Evolutionary conservation across 257 asterid species (phyloP), one percentile per base, ranked within the genome.

Genomic region (Nicotiana tomentosiformis): DNA sequence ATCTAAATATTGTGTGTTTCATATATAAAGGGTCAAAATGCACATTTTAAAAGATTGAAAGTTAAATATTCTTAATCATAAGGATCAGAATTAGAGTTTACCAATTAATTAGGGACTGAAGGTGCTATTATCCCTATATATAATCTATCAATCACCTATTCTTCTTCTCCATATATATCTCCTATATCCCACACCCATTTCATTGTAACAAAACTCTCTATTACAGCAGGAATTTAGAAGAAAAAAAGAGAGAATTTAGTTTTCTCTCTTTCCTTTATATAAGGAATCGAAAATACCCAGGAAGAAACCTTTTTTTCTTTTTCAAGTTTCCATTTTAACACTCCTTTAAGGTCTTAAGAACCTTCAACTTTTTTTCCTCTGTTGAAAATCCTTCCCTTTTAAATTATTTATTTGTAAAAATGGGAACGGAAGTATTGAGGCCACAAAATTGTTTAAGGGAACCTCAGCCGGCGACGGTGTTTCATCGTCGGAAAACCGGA

Each of bases 381-480:
- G 49, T 8, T 7, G 8, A 43, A 1, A 23, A 32, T 37, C 33
- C 5, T 62, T 64, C 18, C 49, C 18, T 37, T 67, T 51, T 26
- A 6, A 30, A n/a, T 43, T 49, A 53, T n/a, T 78, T 79, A 33
- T 62, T 46, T 20, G 76, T 43, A 57, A 43, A 77, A 46, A 88
- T 88, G 92, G 92, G 90, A 32, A 90, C 91, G 53, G 90, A 90
- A 82, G 85, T 90, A 57, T 83, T 90, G 89, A 64, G 83, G 77
- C 91, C 91, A 18, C 91, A 85, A 37, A 89, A 89, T 86, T 82
- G 84, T 49, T 85, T 87, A 66, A 70, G 86, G 61, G 57, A 32
- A 37, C 68, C 84, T 5, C 78, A 82, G 7, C 49, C 82, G 53
- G 83, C 72, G 49, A 11, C 23, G 32, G 78, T 43, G 16, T 66